These are phyloP conservation scores for Thraustochytrium striatum DNA, from an alignment of 352 stramenopile species.

Conservation along the genomic window DNA sequence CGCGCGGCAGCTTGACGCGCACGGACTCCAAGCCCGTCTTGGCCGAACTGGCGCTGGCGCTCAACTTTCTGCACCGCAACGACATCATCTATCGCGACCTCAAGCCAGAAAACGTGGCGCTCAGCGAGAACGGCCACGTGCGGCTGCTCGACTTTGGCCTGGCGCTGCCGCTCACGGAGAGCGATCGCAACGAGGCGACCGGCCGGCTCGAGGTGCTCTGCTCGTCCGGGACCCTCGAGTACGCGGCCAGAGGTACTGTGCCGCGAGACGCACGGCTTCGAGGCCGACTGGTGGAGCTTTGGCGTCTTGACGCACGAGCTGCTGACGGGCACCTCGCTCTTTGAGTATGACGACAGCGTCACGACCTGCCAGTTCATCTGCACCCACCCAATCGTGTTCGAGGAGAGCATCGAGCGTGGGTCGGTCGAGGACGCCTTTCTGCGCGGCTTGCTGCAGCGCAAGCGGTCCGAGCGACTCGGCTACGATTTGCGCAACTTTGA, in stretches of 20 bases:
- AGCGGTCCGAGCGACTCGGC: too few relatives aligned
- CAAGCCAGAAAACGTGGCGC: conserved; percentile 39
- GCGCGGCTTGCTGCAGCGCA: too few relatives aligned
- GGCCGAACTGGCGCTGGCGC: conserved; percentile 1
- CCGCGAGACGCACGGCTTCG: conserved; percentile 4
- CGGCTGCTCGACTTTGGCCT: conserved; percentile 28
- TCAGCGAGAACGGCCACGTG: neutral
- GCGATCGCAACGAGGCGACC: neutral
- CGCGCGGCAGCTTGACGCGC: neutral
- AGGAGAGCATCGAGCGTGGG: neutral
- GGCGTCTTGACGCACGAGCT: conserved; percentile 27
- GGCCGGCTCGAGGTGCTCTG: neutral
- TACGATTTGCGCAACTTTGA: too few relatives aligned
- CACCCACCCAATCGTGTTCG: neutral
- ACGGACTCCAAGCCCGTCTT: neutral
- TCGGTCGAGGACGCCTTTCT: too few relatives aligned
- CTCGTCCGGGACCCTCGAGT: conserved; percentile 16
- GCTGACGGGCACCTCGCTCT: neutral
- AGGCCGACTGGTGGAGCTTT: conserved; percentile 43
- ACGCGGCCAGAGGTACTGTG: conserved; percentile 11
- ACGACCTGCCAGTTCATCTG: neutral
- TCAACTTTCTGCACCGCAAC: conserved; percentile 24
- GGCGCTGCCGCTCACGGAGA: neutral
- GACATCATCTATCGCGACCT: conserved; percentile 42
- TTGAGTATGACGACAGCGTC: neutral